Percentiles rank a stretch among this genome's conserved stretches.
These are phyloP conservation scores for Erysimum cheiranthoides DNA, from an alignment of 345 rosid species.

Conservation along the genomic window DNA sequence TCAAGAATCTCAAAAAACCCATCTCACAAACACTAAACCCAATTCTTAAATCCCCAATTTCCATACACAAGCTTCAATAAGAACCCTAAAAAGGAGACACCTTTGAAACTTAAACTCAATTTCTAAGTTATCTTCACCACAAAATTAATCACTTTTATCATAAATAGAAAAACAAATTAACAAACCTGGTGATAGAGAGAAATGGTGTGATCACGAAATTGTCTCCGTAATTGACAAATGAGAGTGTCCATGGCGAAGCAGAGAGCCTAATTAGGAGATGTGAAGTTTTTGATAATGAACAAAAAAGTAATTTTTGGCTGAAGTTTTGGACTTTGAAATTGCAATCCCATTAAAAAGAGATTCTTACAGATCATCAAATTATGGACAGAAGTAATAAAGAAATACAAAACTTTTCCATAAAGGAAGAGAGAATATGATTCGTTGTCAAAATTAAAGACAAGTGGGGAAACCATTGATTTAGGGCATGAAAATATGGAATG, in stretches of 20 bases:
- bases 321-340: slow-evolving; percentile 6
- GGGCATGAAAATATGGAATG: slow-evolving; percentile 25
- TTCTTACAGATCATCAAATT: slow-evolving; percentile 30
- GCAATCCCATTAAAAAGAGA: slow-evolving; percentile 27
- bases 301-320: neutral
- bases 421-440: slow-evolving; percentile 20
- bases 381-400: slow-evolving; percentile 35
- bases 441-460: too few relatives aligned
- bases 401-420: slow-evolving; percentile 21
- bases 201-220: slow-evolving; percentile 44
- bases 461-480: neutral
- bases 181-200: slow-evolving; percentile 44
- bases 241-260: slow-evolving; percentile 36
- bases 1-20: slow-evolving; percentile 17
- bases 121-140: slow-evolving; percentile 3
- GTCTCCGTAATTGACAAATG: slow-evolving; percentile 42
- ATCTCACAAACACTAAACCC: slow-evolving; percentile 7
- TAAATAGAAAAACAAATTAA: slow-evolving; percentile 4
- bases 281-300: slow-evolving; percentile 10
- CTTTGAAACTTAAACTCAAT: slow-evolving; percentile 25
- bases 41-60: neutral
- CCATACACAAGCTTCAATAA: neutral
- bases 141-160: neutral
- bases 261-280: slow-evolving; percentile 14
- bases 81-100: too few relatives aligned